Evolutionary conservation across 2,329 filamentous ascomycete species (phyloP).

Genomic region (Pyricularia grisea): DNA sequence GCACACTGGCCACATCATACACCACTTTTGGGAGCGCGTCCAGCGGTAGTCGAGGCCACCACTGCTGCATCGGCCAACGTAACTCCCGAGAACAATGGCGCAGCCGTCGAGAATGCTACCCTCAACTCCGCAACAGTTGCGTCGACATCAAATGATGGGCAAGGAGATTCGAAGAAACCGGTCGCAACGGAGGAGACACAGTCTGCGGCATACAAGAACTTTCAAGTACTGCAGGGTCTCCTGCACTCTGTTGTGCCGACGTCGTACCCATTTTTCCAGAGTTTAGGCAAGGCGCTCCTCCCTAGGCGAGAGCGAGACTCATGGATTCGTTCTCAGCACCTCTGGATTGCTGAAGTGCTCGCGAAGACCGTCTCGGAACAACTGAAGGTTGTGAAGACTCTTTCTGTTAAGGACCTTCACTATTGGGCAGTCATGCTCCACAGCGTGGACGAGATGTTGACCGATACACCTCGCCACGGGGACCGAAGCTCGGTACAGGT

Average conservation of each 20-base stretch:
- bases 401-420: conserved; percentile 56
- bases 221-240: conserved; percentile 64
- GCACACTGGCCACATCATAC: conserved; percentile 43
- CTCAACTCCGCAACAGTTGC: neutral
- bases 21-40: neutral
- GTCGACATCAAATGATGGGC: neutral
- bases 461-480: conserved; percentile 50
- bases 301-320: conserved; percentile 63
- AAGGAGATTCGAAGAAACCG: neutral
- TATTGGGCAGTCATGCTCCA: conserved; percentile 79
- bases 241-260: conserved; percentile 70
- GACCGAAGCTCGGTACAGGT: conserved; percentile 36
- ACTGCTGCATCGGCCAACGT: neutral
- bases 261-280: conserved; percentile 79
- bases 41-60: neutral
- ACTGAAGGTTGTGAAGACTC: conserved; percentile 38
- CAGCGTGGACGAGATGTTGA: conserved; percentile 66
- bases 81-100: neutral
- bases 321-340: conserved; percentile 43
- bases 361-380: conserved; percentile 62
- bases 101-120: neutral
- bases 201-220: conserved; percentile 55
- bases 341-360: conserved; percentile 53
- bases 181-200: neutral
- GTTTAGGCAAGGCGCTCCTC: conserved; percentile 72